Base-by-base conservation (phyloP, 345 rosid species). In the Citrus hindsii region DNA sequence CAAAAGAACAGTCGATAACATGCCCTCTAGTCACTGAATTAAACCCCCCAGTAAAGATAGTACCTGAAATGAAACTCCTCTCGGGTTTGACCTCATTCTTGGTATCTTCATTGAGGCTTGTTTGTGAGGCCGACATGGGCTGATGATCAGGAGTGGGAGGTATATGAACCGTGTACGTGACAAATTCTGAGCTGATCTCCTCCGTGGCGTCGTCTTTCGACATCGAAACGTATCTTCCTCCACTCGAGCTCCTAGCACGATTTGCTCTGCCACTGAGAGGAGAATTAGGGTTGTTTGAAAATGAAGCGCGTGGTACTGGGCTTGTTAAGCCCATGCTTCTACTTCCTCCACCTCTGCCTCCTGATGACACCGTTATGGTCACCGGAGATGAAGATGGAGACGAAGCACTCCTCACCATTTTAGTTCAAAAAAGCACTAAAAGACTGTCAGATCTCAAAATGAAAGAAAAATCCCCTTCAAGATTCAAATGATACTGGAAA, bases 101-200 rank as follows among this genome's bases (percentile, higher is more conserved):
- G 16, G 61, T 73, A 24, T 87, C 88, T 55, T 82, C 89, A 24
- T 58, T 35, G 48, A 83, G 67, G 81, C 94, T 90, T 12, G 87
- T 83, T 16, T 82, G 89, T 3, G 94, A 92, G 60, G 84, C 73
- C 9, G 89, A 85, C 30, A 88, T 56, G n/a, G 88, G 78, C 69
- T 90, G 93, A 80, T 88, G 93, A 79, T 92, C 97, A 1, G 97
- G 97, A 55, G 97, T 92, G 0, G 94, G 88, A 7, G 97, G 97
- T 13, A 92, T 90, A 27, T 92, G 97, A 32, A 92, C 97, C 1
- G 97, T 92, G 73, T 92, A 92, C 4, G 84, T 76, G n/a, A 92
- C 84, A 67, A 84, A 89, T 25, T 85, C 92, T 6, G 94, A 86
- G 32, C 78, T 90, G 0, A 67, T 48, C 13, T 86, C 92, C 12